Conservation (phyloP, 495 filamentous ascomycete species). For the Platismatia glauca region DNA sequence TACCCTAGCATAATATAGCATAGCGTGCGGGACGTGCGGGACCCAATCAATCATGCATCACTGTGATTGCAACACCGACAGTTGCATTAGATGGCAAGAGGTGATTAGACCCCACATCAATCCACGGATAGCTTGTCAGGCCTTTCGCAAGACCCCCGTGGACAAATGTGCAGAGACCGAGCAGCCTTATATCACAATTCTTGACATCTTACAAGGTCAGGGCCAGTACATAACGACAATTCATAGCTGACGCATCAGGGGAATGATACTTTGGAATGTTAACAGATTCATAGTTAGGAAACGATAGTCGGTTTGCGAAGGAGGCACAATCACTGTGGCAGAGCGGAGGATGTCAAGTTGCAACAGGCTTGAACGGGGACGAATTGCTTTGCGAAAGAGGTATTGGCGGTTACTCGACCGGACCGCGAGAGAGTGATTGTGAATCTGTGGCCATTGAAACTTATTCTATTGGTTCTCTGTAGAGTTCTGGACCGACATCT, state of each 20-base stretch:
- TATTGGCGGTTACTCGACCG: neutral
- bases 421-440: neutral
- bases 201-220: too few species aligned
- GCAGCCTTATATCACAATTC: neutral
- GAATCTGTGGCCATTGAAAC: neutral
- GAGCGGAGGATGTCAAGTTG: neutral
- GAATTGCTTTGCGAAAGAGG: neutral
- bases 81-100: too few species aligned
- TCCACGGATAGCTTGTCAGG: neutral
- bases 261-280: neutral
- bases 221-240: neutral
- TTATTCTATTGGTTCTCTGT: too few species aligned
- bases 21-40: neutral
- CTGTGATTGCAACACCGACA: too few species aligned
- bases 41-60: neutral
- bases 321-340: neutral
- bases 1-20: neutral
- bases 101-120: too few species aligned
- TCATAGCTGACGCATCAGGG: neutral
- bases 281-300: too few species aligned
- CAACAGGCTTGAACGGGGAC: neutral
- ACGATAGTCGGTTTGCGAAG: neutral
- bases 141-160: neutral
- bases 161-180: neutral
- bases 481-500: neutral